These are phyloP conservation scores for Diospyros kaki DNA, from an alignment of 148 eudicot genomes.

Conservation along the genomic window DNA sequence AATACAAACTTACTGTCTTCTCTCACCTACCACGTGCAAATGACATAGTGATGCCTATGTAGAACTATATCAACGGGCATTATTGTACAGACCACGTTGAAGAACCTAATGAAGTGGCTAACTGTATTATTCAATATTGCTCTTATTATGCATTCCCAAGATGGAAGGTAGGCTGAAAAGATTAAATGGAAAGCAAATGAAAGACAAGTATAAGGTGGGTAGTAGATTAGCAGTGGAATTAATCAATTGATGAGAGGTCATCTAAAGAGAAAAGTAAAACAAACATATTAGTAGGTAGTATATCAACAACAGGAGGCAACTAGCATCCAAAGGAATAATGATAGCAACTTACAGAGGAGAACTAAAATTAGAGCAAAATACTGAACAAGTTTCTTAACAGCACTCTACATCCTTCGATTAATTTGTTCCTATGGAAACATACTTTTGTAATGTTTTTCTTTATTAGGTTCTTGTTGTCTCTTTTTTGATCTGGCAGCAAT, in stretches of 20 bases:
- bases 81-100: neutral
- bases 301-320: neutral
- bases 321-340: neutral
- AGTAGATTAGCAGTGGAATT: no score
- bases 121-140: neutral
- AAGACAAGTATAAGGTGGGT: neutral
- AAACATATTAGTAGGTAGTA: neutral
- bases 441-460: neutral
- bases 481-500: neutral
- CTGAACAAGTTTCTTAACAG: neutral
- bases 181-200: neutral
- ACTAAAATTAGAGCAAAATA: neutral
- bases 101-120: neutral
- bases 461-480: neutral
- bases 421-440: neutral
- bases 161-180: neutral
- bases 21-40: neutral
- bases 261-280: no score
- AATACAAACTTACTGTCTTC: neutral
- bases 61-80: neutral
- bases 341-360: neutral
- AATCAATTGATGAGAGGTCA: no score
- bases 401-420: neutral
- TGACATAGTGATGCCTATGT: neutral
- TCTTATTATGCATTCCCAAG: neutral